These are phyloP conservation scores for Zangia roseola DNA, from an alignment of 768 basidiomycete species.

Conservation along the genomic window DNA sequence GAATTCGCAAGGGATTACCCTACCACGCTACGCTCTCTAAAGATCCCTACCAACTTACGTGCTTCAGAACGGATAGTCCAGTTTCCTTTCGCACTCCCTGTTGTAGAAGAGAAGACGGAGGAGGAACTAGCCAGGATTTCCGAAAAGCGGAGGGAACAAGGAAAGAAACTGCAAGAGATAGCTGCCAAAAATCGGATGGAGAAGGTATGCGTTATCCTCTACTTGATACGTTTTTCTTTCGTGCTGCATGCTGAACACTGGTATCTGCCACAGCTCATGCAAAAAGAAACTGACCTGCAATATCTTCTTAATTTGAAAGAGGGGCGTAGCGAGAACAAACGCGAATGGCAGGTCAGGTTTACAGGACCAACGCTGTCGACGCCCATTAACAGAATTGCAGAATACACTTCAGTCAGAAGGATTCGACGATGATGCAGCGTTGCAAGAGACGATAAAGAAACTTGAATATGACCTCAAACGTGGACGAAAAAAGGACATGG, in stretches of 20 bases:
- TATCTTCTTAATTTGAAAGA: slow-evolving; percentile 66
- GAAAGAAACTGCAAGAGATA: slow-evolving; percentile 85
- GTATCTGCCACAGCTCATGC: slow-evolving; percentile 48
- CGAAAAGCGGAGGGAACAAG: slow-evolving; percentile 84
- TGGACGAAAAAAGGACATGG: slow-evolving; percentile 78
- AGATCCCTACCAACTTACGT: slow-evolving; percentile 63
- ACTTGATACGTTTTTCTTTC: not conserved
- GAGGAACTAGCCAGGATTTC: slow-evolving; percentile 79
- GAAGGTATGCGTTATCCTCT: slow-evolving; percentile 51
- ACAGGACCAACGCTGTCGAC: not conserved
- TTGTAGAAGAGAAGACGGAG: slow-evolving; percentile 81
- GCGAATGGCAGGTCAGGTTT: slow-evolving; percentile 69
- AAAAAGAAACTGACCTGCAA: slow-evolving; percentile 76
- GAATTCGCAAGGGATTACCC: slow-evolving; percentile 80
- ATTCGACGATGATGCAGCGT: slow-evolving; percentile 71
- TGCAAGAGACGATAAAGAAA: slow-evolving; percentile 84
- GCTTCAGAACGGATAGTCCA: slow-evolving; percentile 73
- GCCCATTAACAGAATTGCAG: slow-evolving; percentile 32
- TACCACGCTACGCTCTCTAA: slow-evolving; percentile 60
- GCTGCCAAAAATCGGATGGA: slow-evolving; percentile 83
- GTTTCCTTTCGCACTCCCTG: slow-evolving; percentile 72
- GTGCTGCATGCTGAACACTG: not conserved
- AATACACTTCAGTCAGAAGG: slow-evolving; percentile 63
- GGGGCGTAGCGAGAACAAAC: slow-evolving; percentile 54
- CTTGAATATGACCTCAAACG: slow-evolving; percentile 77